These are phyloP conservation scores for Mycena belliarum DNA, from an alignment of 768 basidiomycete genomes.

Conservation along the genomic window DNA sequence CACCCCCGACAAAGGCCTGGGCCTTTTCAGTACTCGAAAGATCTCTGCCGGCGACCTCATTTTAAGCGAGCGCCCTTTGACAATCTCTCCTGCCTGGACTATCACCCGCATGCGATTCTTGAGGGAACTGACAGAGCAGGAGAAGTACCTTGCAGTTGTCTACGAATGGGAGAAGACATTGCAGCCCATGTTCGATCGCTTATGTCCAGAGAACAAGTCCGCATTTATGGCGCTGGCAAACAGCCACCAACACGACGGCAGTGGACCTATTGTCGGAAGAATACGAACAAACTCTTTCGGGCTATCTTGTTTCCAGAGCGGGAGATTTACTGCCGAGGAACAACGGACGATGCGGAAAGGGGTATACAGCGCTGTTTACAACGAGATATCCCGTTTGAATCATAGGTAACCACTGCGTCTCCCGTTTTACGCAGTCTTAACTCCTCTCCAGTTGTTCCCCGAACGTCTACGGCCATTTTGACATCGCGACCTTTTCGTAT, in stretches of 20 bases:
- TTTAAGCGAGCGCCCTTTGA: slow-evolving; percentile 16
- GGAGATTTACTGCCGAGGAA: neutral
- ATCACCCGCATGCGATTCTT: neutral
- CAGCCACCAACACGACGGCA: slow-evolving; percentile 31
- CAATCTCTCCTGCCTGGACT: neutral
- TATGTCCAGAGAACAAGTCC: slow-evolving; percentile 23
- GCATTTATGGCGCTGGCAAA: slow-evolving; percentile 19
- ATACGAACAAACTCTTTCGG: slow-evolving; percentile 31
- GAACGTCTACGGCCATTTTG: slow-evolving; percentile 25
- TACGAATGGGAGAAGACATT: slow-evolving; percentile 5
- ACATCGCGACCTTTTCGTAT: slow-evolving; percentile 29
- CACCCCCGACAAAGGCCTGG: slow-evolving; percentile 7
- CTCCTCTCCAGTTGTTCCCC: slow-evolving; percentile 26
- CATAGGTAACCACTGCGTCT: slow-evolving; percentile 16
- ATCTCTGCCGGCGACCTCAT: slow-evolving; percentile 9
- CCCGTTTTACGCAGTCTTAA: neutral
- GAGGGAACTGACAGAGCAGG: neutral
- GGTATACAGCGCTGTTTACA: slow-evolving; percentile 19
- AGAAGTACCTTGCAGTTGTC: neutral
- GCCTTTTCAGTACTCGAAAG: slow-evolving; percentile 4
- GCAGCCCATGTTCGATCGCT: slow-evolving; percentile 19
- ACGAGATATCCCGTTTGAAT: slow-evolving; percentile 27
- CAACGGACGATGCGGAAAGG: neutral
- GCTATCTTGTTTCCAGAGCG: neutral
- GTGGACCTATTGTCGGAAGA: slow-evolving; percentile 31